Conservation (phyloP, 2,329 filamentous ascomycete genomes). For the Cephalotrichum gorgonifer region DNA sequence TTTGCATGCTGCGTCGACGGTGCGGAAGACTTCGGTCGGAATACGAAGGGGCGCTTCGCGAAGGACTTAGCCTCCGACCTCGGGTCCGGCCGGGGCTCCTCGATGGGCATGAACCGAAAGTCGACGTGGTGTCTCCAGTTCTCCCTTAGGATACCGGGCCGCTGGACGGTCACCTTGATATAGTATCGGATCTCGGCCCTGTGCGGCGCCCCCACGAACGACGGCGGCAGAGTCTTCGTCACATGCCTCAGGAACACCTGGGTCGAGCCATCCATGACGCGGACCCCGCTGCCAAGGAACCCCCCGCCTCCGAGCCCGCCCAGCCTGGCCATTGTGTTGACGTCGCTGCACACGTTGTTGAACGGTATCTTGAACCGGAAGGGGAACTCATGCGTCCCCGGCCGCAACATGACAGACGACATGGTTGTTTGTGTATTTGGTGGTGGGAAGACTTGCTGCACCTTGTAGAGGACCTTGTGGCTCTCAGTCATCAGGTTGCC, state of each 20-base stretch:
- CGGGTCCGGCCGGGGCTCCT: slow-evolving; percentile 64
- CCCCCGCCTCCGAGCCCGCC: slow-evolving; percentile 38
- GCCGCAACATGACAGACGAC: slow-evolving; percentile 43
- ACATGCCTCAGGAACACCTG: slow-evolving; percentile 60
- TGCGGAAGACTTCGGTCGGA: slow-evolving; percentile 30
- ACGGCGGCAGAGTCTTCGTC: slow-evolving; percentile 79
- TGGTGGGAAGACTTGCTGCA: slow-evolving; percentile 62
- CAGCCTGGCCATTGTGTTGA: slow-evolving; percentile 40
- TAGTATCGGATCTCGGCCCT: slow-evolving; percentile 90
- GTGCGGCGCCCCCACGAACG: slow-evolving; percentile 74
- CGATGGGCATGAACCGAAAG: slow-evolving; percentile 86
- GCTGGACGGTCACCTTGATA: slow-evolving; percentile 86
- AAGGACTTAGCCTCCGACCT: slow-evolving; percentile 68
- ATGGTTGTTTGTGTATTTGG: slow-evolving; percentile 33
- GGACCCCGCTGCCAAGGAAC: slow-evolving; percentile 40
- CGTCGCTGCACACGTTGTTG: slow-evolving; percentile 60
- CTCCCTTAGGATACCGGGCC: slow-evolving; percentile 83
- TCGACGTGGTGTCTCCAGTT: slow-evolving; percentile 62
- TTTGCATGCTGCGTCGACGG: slow-evolving; percentile 27
- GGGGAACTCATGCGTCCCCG: slow-evolving; percentile 65
- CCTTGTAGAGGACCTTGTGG: slow-evolving; percentile 67
- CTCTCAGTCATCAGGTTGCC: slow-evolving; percentile 43
- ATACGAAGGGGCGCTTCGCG: slow-evolving; percentile 60
- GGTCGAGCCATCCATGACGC: slow-evolving; percentile 52
- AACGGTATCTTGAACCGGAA: slow-evolving; percentile 71